Percentiles rank a stretch among this genome's conserved stretches.
phyloP scores from a whole-genome alignment of 2,329 filamentous ascomycete genomes.

The Fusarium sp. region DNA sequence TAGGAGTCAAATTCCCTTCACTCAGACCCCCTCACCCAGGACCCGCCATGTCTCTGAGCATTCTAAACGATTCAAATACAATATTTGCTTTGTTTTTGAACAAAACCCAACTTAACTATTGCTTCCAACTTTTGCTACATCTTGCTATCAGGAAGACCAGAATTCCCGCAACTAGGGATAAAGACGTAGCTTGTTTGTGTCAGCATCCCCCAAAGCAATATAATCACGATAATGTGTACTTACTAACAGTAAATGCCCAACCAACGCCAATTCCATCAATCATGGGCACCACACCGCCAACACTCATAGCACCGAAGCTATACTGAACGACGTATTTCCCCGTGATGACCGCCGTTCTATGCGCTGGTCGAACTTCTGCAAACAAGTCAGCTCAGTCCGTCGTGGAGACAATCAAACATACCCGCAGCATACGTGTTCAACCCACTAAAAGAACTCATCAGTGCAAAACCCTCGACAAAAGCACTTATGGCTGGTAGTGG shows the following conservation, averaged over 20 bases:
- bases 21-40: neutral
- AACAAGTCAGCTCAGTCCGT: neutral
- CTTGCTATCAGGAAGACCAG: conserved; percentile 40
- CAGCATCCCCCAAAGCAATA: rapidly evolving
- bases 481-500: conserved; percentile 52
- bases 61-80: neutral
- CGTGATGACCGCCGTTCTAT: conserved; percentile 47
- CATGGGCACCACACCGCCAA: conserved; percentile 46
- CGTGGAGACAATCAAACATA: conserved; percentile 5
- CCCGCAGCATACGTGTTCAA: conserved; percentile 58
- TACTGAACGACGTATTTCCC: conserved; percentile 49
- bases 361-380: conserved; percentile 39
- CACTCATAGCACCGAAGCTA: conserved; percentile 46
- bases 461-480: conserved; percentile 52
- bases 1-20: no score
- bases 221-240: neutral
- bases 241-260: conserved; percentile 46
- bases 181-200: conserved; percentile 22
- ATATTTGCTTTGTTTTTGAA: neutral
- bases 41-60: neutral
- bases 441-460: conserved; percentile 56
- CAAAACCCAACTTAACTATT: neutral
- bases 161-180: conserved; percentile 25
- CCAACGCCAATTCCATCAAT: conserved; percentile 44
- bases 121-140: conserved; percentile 41